Conservation (phyloP, 2,329 filamentous ascomycete species). For the Colletotrichum higginsianum region DNA sequence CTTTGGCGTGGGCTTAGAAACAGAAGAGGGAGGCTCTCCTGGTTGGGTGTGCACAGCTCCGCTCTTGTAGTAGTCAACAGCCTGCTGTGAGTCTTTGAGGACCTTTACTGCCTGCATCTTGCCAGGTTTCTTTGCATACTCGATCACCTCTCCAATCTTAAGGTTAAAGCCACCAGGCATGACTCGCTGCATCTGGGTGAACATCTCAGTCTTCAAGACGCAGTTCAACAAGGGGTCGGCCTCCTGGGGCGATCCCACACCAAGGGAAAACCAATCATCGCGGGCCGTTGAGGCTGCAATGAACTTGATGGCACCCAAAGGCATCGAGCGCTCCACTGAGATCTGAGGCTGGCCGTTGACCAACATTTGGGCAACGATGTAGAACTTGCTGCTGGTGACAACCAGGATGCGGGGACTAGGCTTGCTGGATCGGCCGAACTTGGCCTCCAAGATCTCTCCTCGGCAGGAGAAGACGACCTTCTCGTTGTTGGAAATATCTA, state of each 20-base stretch:
- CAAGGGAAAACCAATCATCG: slow-evolving; percentile 97
- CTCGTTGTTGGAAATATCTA: slow-evolving; percentile 81
- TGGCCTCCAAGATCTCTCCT: slow-evolving; percentile 90
- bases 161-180: slow-evolving; percentile 87
- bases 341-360: slow-evolving; percentile 88
- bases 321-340: slow-evolving; percentile 83
- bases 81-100: slow-evolving; percentile 84
- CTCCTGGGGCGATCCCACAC: slow-evolving; percentile 90
- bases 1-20: slow-evolving; percentile 88
- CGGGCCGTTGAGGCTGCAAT: slow-evolving; percentile 84
- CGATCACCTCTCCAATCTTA: slow-evolving; percentile 86
- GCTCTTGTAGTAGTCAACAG: slow-evolving; percentile 93
- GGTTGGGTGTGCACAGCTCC: slow-evolving; percentile 87
- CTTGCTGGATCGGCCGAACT: slow-evolving; percentile 97
- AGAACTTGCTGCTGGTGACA: slow-evolving; percentile 88
- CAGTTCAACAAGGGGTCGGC: slow-evolving; percentile 95
- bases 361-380: slow-evolving; percentile 87
- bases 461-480: slow-evolving; percentile 90
- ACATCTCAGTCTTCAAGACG: slow-evolving; percentile 96
- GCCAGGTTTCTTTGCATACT: slow-evolving; percentile 98
- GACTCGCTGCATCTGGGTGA: slow-evolving; percentile 87
- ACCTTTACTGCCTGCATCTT: slow-evolving; percentile 93
- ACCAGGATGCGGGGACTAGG: slow-evolving; percentile 88
- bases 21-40: slow-evolving; percentile 86
- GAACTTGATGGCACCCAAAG: slow-evolving; percentile 90